Evolutionary conservation across 2,329 filamentous ascomycete genomes (phyloP), one percentile per base, ranked within the genome.

Genomic region (Ophiostoma pallidulum): DNA sequence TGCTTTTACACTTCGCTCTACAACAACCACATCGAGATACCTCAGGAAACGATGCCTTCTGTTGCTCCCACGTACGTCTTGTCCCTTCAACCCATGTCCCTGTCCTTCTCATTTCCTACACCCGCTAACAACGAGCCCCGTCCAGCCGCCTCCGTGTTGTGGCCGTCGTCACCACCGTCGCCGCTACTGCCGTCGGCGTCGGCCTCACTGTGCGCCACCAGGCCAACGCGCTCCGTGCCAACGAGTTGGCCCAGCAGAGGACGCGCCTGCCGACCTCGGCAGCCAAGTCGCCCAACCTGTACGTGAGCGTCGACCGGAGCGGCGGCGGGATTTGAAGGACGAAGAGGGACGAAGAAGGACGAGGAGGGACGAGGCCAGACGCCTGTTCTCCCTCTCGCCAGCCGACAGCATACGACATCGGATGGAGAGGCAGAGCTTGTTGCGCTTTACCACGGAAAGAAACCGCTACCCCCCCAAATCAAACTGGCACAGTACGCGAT

Each of bases 301-400:
- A 74, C 57, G 72, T 75, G 47, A 70, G 65, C 48, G 72, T 75
- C 48, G 72, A 75, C 47, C 67, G 73, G 20, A 75, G 72, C 55
- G 73, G 73, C 4, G 69, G 69, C 1, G 69, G 69, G 0, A 59
- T 71, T 35, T 72, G 51, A 56, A 29, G 12, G 8, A 3, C 32
- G 13, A 8, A 37, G 7, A 29, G 28, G 28, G 33, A 24, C n/a
- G n/a, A n/a, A n/a, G n/a, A 16, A 38, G 42, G 14, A 26, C 26
- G 41, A 20, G 24, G 42, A 35, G 33, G 33, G n/a, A n/a, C n/a
- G n/a, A n/a, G n/a, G n/a, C n/a, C n/a, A n/a, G n/a, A n/a, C n/a
- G n/a, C n/a, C n/a, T n/a, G n/a, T n/a, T n/a, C n/a, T n/a, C n/a
- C 24, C 24, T 28, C 24, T 10, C 6, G 24, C 24, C 31, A 33